Evolutionary conservation across 1,284 basidiomycete genomes (phyloP).

Genomic region (Mycena citricolor): DNA sequence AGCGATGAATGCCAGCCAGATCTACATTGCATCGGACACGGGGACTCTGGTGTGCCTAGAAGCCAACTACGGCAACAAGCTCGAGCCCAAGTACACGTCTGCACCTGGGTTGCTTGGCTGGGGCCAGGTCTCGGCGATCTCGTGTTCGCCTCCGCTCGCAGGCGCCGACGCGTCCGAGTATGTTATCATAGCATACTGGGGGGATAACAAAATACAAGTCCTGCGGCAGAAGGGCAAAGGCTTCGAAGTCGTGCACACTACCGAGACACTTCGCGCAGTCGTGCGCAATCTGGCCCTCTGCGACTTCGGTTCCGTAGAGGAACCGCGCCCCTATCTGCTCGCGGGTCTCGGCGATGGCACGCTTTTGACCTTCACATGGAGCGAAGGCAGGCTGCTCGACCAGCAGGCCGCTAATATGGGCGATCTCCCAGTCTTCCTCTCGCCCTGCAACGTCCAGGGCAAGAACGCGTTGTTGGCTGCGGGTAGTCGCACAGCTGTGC

Average conservation of each 20-base stretch:
- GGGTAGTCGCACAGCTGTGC: conserved; percentile 59
- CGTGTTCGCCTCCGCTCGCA: conserved; percentile 55
- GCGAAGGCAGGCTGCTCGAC: conserved; percentile 42
- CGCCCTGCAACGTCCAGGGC: conserved; percentile 44
- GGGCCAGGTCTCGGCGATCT: conserved; percentile 65
- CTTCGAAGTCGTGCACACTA: conserved; percentile 46
- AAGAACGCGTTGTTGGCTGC: conserved; percentile 61
- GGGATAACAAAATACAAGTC: conserved; percentile 62
- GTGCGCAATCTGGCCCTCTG: conserved; percentile 73
- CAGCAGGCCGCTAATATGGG: conserved; percentile 70
- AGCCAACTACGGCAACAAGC: conserved; percentile 40
- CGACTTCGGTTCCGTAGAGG: conserved; percentile 52
- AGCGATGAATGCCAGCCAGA: conserved; percentile 59
- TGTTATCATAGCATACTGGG: conserved; percentile 79
- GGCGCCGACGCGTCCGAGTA: conserved; percentile 22
- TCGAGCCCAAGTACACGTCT: conserved; percentile 40
- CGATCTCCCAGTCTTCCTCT: conserved; percentile 61
- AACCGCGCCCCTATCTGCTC: conserved; percentile 58
- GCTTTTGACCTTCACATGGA: conserved; percentile 60
- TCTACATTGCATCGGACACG: conserved; percentile 64
- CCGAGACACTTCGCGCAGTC: conserved; percentile 51
- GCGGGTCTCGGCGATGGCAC: conserved; percentile 82
- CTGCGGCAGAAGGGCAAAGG: conserved; percentile 43
- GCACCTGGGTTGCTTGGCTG: not conserved
- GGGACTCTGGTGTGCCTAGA: conserved; percentile 57